A percentile compares a stretch with the other conserved stretches of the same genome.
Conservation (phyloP, 352 stramenopile species). For the Pythium chondricola region DNA sequence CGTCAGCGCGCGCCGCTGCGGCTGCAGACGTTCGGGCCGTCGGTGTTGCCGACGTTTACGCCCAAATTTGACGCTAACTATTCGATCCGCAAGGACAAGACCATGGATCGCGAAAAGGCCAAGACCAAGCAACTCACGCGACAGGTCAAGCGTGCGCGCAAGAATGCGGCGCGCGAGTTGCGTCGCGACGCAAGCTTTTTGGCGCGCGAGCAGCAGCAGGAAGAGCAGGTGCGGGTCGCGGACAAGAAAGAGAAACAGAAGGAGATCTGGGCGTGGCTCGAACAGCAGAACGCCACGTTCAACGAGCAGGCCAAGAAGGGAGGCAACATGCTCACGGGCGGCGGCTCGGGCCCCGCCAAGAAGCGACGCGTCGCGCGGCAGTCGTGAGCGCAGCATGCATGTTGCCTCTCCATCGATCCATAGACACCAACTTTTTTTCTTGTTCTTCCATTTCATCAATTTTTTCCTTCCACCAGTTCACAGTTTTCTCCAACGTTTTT, state of each 20-base stretch:
- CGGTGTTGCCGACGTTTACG: constrained; percentile 69
- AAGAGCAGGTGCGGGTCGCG: constrained; percentile 67
- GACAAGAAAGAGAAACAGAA: constrained; percentile 89
- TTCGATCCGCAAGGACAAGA: constrained; percentile 89
- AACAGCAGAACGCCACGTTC: constrained; percentile 96
- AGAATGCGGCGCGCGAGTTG: constrained; percentile 93
- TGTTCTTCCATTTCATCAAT: too few species aligned
- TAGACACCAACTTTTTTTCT: too few species aligned
- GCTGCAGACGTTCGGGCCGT: constrained; percentile 69
- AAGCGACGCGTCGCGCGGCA: constrained; percentile 48
- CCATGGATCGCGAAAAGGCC: constrained; percentile 69
- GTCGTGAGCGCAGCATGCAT: neutral
- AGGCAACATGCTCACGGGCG: constrained; percentile 92
- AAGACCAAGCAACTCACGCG: constrained; percentile 89
- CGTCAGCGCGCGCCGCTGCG: constrained; percentile 46
- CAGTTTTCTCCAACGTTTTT: too few species aligned
- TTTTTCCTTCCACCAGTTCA: too few species aligned
- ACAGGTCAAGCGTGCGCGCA: constrained; percentile 96
- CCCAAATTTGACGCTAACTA: constrained; percentile 92
- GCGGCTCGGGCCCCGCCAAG: constrained; percentile 69
- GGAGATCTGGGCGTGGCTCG: constrained; percentile 95
- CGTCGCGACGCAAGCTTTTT: constrained; percentile 92
- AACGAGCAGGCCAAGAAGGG: constrained; percentile 96
- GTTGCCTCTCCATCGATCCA: neutral
- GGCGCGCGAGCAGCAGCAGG: constrained; percentile 89